Conservation (phyloP, 2,329 filamentous ascomycete species). For the Blastomyces percursus region DNA sequence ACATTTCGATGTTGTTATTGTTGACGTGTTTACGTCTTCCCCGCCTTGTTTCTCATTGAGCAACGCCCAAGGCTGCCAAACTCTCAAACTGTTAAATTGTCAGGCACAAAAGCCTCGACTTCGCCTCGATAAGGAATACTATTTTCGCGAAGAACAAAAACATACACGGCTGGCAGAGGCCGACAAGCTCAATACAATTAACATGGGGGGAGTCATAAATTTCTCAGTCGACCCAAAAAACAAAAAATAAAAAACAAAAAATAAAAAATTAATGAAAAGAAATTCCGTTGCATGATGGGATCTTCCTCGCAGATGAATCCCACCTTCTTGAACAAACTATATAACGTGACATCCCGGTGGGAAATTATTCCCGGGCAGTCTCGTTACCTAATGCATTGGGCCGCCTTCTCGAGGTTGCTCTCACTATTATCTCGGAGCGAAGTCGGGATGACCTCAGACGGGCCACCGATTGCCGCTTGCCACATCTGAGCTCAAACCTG, state of each 20-base stretch:
- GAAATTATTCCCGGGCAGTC: too few species aligned
- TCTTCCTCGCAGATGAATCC: background rate
- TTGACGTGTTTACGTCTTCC: constrained; percentile 2
- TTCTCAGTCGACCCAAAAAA: background rate
- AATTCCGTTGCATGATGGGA: background rate
- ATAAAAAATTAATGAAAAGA: too few species aligned
- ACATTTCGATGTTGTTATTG: background rate
- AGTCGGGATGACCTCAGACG: background rate
- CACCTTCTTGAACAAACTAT: background rate
- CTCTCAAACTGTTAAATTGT: constrained; percentile 2
- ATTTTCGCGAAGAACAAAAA: background rate
- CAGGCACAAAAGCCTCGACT: constrained; percentile 4
- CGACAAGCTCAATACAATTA: background rate
- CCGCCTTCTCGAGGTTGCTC: background rate
- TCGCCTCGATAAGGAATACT: background rate
- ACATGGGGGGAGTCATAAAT: background rate
- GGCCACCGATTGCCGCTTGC: background rate
- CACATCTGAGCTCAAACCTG: background rate
- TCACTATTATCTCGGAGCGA: background rate
- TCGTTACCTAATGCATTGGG: background rate
- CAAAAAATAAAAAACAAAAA: background rate
- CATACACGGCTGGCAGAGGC: background rate
- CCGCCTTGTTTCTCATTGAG: constrained; percentile 1
- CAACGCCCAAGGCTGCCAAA: background rate
- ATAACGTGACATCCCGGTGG: background rate